Evolutionary conservation across 108 stramenopile species (phyloP).

Genomic region (Asterionellopsis glacialis): DNA sequence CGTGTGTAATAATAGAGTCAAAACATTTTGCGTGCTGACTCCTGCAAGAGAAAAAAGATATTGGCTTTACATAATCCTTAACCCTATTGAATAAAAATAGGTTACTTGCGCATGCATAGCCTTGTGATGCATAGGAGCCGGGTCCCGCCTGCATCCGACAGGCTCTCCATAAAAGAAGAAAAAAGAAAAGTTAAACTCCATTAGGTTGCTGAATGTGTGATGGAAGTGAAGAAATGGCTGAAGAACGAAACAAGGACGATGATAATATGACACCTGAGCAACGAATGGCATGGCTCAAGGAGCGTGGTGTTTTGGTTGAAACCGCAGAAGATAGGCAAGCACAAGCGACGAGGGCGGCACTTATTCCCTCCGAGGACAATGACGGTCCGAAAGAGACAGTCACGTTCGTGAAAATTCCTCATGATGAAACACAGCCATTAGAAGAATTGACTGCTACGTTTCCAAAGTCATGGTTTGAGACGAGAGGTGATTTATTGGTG

Average conservation of each 20-base stretch:
- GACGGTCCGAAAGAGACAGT: constrained; percentile 1
- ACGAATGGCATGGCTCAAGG: constrained; percentile 62
- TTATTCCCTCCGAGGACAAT: constrained; percentile 9
- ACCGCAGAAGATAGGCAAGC: constrained; percentile 29
- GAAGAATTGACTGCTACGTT: constrained; percentile 26
- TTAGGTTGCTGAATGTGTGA: too few species aligned
- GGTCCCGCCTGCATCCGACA: too few species aligned
- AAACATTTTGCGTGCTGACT: too few species aligned
- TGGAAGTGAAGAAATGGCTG: not conserved
- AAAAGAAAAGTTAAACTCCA: too few species aligned
- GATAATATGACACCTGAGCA: constrained; percentile 63
- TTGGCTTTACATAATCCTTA: too few species aligned
- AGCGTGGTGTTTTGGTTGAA: constrained; percentile 46
- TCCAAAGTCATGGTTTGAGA: constrained; percentile 15
- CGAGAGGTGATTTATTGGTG: constrained; percentile 47
- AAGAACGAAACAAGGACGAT: constrained; percentile 14
- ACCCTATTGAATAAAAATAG: too few species aligned
- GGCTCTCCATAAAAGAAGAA: too few species aligned
- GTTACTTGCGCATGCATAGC: too few species aligned
- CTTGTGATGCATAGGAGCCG: too few species aligned
- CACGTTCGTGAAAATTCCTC: constrained; percentile 58
- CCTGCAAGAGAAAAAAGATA: too few species aligned
- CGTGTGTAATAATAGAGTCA: too few species aligned
- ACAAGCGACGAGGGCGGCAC: constrained; percentile 6
- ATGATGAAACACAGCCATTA: constrained; percentile 61